These are phyloP conservation scores for Syncephalastrum sp. DNA, from an alignment of 371 early-diverging fungal species.

Conservation along the genomic window DNA sequence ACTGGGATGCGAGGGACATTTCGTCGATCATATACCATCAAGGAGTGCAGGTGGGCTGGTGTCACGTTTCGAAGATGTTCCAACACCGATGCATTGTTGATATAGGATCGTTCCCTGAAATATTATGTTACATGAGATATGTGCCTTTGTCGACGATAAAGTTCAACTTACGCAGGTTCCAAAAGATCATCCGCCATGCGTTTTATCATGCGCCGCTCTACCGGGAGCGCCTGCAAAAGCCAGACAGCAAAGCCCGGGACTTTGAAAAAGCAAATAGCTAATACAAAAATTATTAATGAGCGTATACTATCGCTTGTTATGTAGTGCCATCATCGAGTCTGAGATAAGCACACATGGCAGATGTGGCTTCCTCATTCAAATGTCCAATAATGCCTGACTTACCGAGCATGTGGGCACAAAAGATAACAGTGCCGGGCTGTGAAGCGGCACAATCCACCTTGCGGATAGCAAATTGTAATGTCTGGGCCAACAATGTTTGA, in stretches of 20 bases:
- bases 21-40: too few species aligned
- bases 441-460: slow-evolving; percentile 42
- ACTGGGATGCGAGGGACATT: too few species aligned
- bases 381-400: neutral
- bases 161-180: neutral
- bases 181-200: slow-evolving; percentile 40
- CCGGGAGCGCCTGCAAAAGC: slow-evolving; percentile 38
- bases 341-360: too few species aligned
- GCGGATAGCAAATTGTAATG: slow-evolving; percentile 47
- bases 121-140: too few species aligned
- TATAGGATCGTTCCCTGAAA: too few species aligned
- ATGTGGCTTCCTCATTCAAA: too few species aligned
- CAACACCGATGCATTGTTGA: too few species aligned
- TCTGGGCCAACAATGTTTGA: slow-evolving; percentile 15
- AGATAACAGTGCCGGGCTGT: slow-evolving; percentile 50
- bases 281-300: slow-evolving; percentile 9
- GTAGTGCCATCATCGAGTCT: too few species aligned
- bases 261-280: slow-evolving; percentile 57
- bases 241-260: slow-evolving; percentile 51
- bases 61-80: too few species aligned
- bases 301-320: neutral
- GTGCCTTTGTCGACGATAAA: too few species aligned
- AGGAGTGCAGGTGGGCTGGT: too few species aligned
- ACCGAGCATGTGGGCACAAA: slow-evolving; percentile 53
- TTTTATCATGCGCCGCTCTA: slow-evolving; percentile 33